Evolutionary conservation across 495 filamentous ascomycete genomes (phyloP).

Genomic region (Tetracladium marchalianum): DNA sequence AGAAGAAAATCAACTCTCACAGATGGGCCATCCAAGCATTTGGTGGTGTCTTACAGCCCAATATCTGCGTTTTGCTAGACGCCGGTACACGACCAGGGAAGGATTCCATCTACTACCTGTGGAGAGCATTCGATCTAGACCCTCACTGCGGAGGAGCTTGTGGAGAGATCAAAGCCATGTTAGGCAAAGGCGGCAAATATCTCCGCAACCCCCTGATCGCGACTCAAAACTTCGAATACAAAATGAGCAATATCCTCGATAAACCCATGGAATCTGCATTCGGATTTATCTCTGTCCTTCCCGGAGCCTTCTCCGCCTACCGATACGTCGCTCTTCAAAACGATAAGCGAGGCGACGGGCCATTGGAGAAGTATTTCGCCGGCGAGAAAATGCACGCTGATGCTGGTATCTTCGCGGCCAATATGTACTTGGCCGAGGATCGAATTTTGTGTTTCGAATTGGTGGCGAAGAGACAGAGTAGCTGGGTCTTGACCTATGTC

Average conservation of each 20-base stretch:
- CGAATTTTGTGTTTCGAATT: conserved; percentile 99
- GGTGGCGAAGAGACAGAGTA: conserved; percentile 82
- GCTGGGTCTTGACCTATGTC: conserved; percentile 95
- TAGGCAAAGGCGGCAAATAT: conserved; percentile 25
- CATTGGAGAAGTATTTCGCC: conserved; percentile 30
- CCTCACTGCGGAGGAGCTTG: conserved; percentile 29
- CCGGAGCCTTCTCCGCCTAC: conserved; percentile 32
- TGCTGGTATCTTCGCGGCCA: conserved; percentile 32
- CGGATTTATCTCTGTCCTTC: conserved; percentile 31
- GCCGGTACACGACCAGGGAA: conserved; percentile 29
- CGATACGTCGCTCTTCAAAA: conserved; percentile 25
- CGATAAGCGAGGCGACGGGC: conserved; percentile 23
- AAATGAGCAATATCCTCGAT: conserved; percentile 32
- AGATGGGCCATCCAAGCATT: conserved; percentile 32
- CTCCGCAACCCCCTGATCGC: conserved; percentile 29
- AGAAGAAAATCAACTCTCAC: conserved; percentile 33
- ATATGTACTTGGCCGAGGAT: conserved; percentile 61
- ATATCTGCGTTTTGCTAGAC: conserved; percentile 29
- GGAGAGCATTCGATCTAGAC: conserved; percentile 31
- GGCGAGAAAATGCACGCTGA: conserved; percentile 29
- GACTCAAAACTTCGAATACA: conserved; percentile 33
- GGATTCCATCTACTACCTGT: conserved; percentile 26
- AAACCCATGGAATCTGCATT: conserved; percentile 31
- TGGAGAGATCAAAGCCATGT: conserved; percentile 31
- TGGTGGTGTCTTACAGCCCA: conserved; percentile 27